Percentiles rank a stretch among this genome's conserved stretches.
phyloP scores from a whole-genome alignment of 2,329 filamentous ascomycete species.

The Penicillium psychrosexuale region DNA sequence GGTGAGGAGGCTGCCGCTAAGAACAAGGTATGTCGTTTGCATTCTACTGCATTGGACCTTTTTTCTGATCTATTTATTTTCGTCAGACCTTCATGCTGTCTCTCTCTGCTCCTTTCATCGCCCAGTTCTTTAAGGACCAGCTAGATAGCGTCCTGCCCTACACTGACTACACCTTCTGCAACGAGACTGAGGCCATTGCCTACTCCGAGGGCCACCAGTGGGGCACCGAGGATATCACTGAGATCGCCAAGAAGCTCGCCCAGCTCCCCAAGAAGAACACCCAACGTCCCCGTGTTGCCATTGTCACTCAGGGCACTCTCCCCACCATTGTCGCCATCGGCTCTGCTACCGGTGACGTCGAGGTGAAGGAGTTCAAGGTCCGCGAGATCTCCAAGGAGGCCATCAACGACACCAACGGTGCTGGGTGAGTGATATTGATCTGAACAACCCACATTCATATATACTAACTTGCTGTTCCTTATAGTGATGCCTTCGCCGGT shows the following conservation, averaged over 20 bases:
- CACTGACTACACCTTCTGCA: conserved; percentile 95
- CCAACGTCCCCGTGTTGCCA: conserved; percentile 76
- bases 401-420: conserved; percentile 96
- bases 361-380: conserved; percentile 74
- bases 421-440: conserved; percentile 54
- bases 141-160: conserved; percentile 83
- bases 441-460: background rate
- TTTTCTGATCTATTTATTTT: conserved; percentile 1
- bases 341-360: conserved; percentile 62
- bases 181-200: conserved; percentile 88
- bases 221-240: conserved; percentile 70
- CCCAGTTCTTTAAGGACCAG: conserved; percentile 95
- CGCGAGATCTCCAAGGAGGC: conserved; percentile 70
- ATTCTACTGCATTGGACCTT: background rate
- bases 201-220: conserved; percentile 81
- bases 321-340: conserved; percentile 78
- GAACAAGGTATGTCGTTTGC: conserved; percentile 64
- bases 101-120: conserved; percentile 91
- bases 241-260: conserved; percentile 82
- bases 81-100: conserved; percentile 73
- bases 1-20: conserved; percentile 82
- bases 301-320: conserved; percentile 92
- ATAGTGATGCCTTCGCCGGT: conserved; percentile 87
- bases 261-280: conserved; percentile 89
- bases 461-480: conserved; percentile 12